A percentile compares a stretch with the other conserved stretches of the same genome.
These are phyloP conservation scores for Mrakia blollopis DNA, from an alignment of 768 basidiomycete genomes.

Conservation along the genomic window DNA sequence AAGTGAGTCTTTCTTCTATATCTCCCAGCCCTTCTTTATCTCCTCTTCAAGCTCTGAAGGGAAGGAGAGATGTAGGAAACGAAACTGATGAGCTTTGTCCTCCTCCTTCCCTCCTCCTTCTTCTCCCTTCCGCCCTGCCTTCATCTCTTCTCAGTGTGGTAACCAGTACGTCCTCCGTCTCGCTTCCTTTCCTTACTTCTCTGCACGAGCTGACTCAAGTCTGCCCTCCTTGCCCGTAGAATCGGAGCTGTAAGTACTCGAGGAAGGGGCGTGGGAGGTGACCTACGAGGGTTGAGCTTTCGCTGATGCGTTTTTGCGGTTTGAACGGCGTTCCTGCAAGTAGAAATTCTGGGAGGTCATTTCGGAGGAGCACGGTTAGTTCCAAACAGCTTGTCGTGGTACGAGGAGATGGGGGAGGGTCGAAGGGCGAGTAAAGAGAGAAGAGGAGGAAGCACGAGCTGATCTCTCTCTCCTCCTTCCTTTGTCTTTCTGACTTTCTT, in stretches of 20 bases:
- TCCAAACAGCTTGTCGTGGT: neutral
- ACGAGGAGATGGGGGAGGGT: no score
- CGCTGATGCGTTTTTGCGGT: neutral
- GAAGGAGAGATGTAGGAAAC: neutral
- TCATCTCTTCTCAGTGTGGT: constrained; percentile 65
- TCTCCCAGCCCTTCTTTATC: neutral
- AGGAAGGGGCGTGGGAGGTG: neutral
- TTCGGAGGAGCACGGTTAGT: constrained; percentile 63
- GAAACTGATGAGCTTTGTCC: constrained; percentile 7
- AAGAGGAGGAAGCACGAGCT: neutral
- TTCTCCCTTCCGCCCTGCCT: constrained; percentile 9
- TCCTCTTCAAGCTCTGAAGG: neutral
- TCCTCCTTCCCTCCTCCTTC: neutral
- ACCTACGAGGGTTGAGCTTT: neutral
- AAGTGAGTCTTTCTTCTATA: constrained; percentile 53
- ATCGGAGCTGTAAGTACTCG: constrained; percentile 37
- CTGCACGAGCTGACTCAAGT: neutral
- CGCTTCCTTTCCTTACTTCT: neutral
- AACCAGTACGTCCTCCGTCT: constrained; percentile 90
- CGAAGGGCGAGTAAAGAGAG: neutral
- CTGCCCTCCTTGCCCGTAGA: constrained; percentile 2
- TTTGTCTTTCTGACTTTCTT: neutral
- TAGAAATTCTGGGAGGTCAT: constrained; percentile 71
- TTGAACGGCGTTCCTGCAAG: neutral
- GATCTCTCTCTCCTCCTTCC: neutral